Percentiles rank a stretch among this genome's conserved stretches.
Evolutionary conservation across 768 basidiomycete species (phyloP).

Genomic region (Epithele typhae): DNA sequence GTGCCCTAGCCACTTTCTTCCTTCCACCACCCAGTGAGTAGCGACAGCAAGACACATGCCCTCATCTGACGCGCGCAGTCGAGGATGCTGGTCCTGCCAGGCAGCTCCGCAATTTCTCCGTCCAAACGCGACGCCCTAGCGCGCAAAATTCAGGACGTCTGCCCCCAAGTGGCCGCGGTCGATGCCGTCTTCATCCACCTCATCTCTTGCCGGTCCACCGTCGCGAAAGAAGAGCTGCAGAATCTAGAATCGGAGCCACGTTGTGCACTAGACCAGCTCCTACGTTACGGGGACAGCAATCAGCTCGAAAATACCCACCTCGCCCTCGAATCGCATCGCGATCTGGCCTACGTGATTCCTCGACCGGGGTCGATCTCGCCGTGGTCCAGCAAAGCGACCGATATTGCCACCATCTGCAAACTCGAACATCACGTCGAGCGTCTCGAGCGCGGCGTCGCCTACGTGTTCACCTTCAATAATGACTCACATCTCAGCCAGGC

Average conservation of each 20-base stretch:
- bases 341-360: slow-evolving; percentile 72
- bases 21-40: no score
- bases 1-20: no score
- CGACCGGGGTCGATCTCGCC: slow-evolving; percentile 91
- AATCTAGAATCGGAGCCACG: slow-evolving; percentile 41
- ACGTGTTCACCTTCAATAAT: slow-evolving; percentile 50
- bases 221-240: slow-evolving; percentile 43
- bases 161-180: slow-evolving; percentile 55
- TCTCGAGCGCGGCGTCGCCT: slow-evolving; percentile 80
- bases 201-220: slow-evolving; percentile 53
- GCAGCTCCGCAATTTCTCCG: slow-evolving; percentile 70
- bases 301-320: slow-evolving; percentile 41
- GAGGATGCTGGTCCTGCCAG: slow-evolving; percentile 72
- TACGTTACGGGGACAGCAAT: slow-evolving; percentile 82
- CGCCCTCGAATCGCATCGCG: slow-evolving; percentile 29
- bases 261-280: slow-evolving; percentile 59
- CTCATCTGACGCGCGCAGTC: no score
- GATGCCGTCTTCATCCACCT: slow-evolving; percentile 88
- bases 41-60: no score
- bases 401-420: slow-evolving; percentile 86
- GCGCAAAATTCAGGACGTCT: slow-evolving; percentile 46
- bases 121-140: slow-evolving; percentile 70
- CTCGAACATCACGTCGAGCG: slow-evolving; percentile 69
- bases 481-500: slow-evolving; percentile 37
- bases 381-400: slow-evolving; percentile 99